Conservation (phyloP, 148 eudicot genomes). For the Euryodendron excelsum region DNA sequence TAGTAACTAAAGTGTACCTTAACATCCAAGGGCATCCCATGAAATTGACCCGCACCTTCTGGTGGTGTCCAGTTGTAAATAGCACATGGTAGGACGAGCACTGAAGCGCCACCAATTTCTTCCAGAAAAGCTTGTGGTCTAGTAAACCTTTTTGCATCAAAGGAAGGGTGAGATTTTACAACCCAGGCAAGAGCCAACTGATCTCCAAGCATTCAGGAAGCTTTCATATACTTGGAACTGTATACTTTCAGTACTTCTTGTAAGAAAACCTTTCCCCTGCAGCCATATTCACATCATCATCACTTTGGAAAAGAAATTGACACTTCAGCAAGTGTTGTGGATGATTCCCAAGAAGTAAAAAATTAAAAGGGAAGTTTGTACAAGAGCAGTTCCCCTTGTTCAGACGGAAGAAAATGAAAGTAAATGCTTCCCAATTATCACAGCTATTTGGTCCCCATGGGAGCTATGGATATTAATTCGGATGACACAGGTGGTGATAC, state of each 20-base stretch:
- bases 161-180: constrained; percentile 71
- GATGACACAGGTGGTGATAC: not conserved
- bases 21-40: constrained; percentile 97
- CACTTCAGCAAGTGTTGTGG: not conserved
- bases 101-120: constrained; percentile 56
- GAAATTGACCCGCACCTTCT: constrained; percentile 98
- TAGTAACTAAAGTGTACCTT: constrained; percentile 47
- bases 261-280: constrained; percentile 77
- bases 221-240: constrained; percentile 73
- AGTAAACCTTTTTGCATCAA: constrained; percentile 60
- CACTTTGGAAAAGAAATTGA: not conserved
- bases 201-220: constrained; percentile 97
- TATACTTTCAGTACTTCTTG: constrained; percentile 71
- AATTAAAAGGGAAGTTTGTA: not conserved
- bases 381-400: not conserved
- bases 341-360: not conserved
- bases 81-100: constrained; percentile 85
- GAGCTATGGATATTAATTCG: not conserved
- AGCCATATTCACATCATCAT: constrained; percentile 11
- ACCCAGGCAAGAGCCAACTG: constrained; percentile 93
- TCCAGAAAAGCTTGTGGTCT: constrained; percentile 56
- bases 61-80: constrained; percentile 98
- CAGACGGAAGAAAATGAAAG: not conserved
- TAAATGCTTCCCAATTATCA: not conserved
- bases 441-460: not conserved